These are phyloP conservation scores for Pistacia vera DNA, from an alignment of 345 rosid genomes.

Conservation along the genomic window DNA sequence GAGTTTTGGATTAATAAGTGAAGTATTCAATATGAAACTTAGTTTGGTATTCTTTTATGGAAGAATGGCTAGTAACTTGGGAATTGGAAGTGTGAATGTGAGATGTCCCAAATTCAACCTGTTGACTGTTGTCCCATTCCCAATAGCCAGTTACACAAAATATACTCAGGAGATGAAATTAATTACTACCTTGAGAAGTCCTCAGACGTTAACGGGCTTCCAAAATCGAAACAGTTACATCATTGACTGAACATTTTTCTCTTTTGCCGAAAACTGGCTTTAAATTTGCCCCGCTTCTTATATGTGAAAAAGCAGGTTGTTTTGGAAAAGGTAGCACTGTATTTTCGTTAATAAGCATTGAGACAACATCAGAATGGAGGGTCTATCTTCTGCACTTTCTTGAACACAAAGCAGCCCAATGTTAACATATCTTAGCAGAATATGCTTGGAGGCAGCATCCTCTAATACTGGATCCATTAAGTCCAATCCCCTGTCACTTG, in stretches of 20 bases:
- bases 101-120: too few species aligned
- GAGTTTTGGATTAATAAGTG: too few species aligned
- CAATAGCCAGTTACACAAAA: too few species aligned
- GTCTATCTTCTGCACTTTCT: conserved; percentile 32
- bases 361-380: conserved; percentile 21
- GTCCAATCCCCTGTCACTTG: conserved; percentile 10
- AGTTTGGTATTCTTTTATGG: too few species aligned
- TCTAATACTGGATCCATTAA: conserved; percentile 17
- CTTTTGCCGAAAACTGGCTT: background rate
- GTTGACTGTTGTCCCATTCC: too few species aligned
- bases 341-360: conserved; percentile 31
- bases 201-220: conserved; percentile 24
- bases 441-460: background rate
- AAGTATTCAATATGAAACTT: too few species aligned
- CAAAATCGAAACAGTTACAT: conserved; percentile 15
- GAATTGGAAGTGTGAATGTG: too few species aligned
- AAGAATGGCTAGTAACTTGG: too few species aligned
- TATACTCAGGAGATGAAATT: too few species aligned
- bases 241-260: background rate
- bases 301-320: conserved; percentile 29
- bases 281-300: conserved; percentile 1
- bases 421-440: conserved; percentile 22
- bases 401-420: conserved; percentile 33
- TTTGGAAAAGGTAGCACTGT: conserved; percentile 22
- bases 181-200: too few species aligned